Evolutionary conservation across 2,329 filamentous ascomycete genomes (phyloP).

Genomic region (Penicillium sclerotigenum): DNA sequence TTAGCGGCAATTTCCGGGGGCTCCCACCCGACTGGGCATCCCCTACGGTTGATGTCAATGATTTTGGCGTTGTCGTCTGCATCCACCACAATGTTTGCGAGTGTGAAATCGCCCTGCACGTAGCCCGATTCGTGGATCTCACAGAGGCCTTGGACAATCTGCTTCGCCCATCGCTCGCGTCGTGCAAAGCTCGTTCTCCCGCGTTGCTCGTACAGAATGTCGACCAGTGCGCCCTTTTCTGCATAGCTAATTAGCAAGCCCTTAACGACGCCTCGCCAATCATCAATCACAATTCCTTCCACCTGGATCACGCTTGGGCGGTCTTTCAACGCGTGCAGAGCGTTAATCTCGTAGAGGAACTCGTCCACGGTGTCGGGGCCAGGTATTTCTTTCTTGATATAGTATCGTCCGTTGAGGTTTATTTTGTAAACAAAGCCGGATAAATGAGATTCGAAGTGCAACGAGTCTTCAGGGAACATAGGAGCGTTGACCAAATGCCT

Average conservation of each 20-base stretch:
- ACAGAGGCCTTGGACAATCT: constrained; percentile 83
- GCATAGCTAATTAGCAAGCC: constrained; percentile 88
- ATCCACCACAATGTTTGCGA: constrained; percentile 96
- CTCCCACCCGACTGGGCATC: constrained; percentile 98
- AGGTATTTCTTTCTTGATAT: constrained; percentile 98
- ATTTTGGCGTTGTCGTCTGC: constrained; percentile 82
- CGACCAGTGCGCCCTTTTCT: constrained; percentile 80
- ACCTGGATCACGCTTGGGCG: constrained; percentile 79
- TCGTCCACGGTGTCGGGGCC: constrained; percentile 93
- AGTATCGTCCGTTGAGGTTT: constrained; percentile 60
- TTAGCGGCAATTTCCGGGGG: constrained; percentile 84
- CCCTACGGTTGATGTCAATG: constrained; percentile 95
- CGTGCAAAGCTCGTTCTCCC: constrained; percentile 64
- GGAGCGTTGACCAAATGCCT: constrained; percentile 59
- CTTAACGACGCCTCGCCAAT: constrained; percentile 69
- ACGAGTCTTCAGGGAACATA: constrained; percentile 64
- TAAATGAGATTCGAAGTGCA: constrained; percentile 86
- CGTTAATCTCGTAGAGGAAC: constrained; percentile 96
- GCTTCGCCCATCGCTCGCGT: constrained; percentile 81
- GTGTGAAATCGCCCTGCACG: constrained; percentile 94
- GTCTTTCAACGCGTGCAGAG: constrained; percentile 71
- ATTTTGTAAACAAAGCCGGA: constrained; percentile 98
- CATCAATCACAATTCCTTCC: constrained; percentile 83
- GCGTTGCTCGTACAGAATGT: constrained; percentile 79
- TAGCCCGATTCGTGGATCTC: constrained; percentile 96